Evolutionary conservation across 768 basidiomycete genomes (phyloP), one percentile per base, ranked within the genome.

Genomic region (Artomyces pyxidatus): DNA sequence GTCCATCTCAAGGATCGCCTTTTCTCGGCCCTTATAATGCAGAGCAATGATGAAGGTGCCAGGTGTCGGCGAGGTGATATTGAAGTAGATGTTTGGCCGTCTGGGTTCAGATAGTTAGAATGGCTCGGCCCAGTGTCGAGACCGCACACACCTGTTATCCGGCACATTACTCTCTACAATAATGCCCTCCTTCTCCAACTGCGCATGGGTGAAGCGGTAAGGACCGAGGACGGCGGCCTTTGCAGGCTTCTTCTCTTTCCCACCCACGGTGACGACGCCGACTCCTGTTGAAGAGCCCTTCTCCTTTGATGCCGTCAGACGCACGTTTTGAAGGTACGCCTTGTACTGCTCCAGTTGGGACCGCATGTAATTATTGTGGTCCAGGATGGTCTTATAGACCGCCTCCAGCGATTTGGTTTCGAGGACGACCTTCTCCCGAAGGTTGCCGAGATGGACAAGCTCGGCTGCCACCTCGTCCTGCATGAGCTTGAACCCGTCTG

Each of bases 81-180:
- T 97, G 80, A 98, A 98, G 72, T 94, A 98, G 58, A 98, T 97
- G 66, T 96, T 95, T 30, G 93, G 88, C 45, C 95, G 92, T 49
- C 94, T 96, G 58, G 8, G 14, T 40, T 11, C 16, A 35, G 17
- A 45, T 27, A 40, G 23, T 45, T 5, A 49, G 56, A 28, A 42
- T 45, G 17, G 59, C 26, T 40, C 44, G 50, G 55, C 47, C 44
- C 17, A 37, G 42, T 45, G n/a, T 40, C 42, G 23, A 40, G 10
- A 47, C 25, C 44, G 48, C 29, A 64, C 85, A 60, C 51, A 89
- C 94, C 95, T 76, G 63, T 95, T 97, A 65, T 99, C 96, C 10
- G 96, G 96, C 25, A 99, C 96, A 66, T 98, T 98, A 63, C 94
- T 97, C 67, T 98, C 94, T 42, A 98, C 90, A 61, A 99, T 98